phyloP scores from a whole-genome alignment of 2,329 filamentous ascomycete genomes.

The Penicillium italicum region DNA sequence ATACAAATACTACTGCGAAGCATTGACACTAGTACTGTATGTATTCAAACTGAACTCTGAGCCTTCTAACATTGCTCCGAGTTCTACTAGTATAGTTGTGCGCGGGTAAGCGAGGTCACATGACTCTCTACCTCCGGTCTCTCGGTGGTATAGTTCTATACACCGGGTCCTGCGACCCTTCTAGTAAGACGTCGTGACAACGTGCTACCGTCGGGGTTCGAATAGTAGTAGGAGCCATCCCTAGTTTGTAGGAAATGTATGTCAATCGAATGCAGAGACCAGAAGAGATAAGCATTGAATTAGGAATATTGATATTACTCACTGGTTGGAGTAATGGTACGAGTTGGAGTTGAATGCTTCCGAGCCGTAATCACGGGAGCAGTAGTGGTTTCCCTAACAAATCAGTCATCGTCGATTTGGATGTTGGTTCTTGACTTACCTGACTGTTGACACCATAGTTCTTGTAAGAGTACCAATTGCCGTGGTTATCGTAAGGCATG shows the following conservation, averaged over 20 bases:
- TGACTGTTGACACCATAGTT: conserved; percentile 9
- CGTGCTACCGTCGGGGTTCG: conserved; percentile 13
- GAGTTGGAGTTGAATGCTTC: conserved; percentile 4
- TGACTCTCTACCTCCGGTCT: too few species aligned
- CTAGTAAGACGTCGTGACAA: too few species aligned
- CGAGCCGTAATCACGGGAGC: conserved; percentile 6
- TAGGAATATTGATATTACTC: too few species aligned
- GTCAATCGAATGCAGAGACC: background rate
- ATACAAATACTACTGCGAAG: too few species aligned
- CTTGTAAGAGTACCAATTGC: conserved; percentile 5
- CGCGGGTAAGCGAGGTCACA: too few species aligned
- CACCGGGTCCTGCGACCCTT: too few species aligned
- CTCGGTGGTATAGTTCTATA: too few species aligned
- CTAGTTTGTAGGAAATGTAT: background rate
- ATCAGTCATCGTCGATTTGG: background rate
- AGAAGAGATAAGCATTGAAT: too few species aligned
- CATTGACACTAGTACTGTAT: too few species aligned
- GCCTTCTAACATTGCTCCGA: too few species aligned
- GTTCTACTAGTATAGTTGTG: too few species aligned
- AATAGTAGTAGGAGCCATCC: conserved; percentile 16
- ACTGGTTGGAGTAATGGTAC: conserved; percentile 16
- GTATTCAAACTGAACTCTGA: too few species aligned
- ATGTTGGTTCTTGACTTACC: background rate
- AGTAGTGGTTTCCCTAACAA: conserved; percentile 11
- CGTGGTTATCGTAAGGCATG: conserved; percentile 13